Percentiles rank a stretch among this genome's conserved stretches.
Evolutionary conservation across 768 basidiomycete genomes (phyloP).

Genomic region (Psilocybe cyanescens): DNA sequence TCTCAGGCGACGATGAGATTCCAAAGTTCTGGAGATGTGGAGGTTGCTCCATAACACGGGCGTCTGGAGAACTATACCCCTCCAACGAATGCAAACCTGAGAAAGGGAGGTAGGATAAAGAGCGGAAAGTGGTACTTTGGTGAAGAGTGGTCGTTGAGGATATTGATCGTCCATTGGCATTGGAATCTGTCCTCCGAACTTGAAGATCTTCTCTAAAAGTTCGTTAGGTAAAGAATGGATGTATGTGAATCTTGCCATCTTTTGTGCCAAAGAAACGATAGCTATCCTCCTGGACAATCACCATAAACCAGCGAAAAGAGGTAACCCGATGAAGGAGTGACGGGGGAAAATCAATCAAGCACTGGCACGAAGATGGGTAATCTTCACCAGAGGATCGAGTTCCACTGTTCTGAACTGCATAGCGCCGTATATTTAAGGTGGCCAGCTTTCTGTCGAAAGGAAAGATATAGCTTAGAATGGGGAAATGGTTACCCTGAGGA

Average conservation of each 20-base stretch:
- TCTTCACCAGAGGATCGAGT: slow-evolving; percentile 6
- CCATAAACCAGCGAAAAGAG: background rate
- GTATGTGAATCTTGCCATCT: slow-evolving; percentile 11
- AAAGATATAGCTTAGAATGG: slow-evolving; percentile 12
- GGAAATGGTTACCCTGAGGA: slow-evolving; percentile 20
- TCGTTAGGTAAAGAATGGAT: slow-evolving; percentile 29
- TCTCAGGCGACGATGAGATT: slow-evolving; percentile 25
- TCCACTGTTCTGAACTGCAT: slow-evolving; percentile 1
- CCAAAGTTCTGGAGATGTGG: slow-evolving; percentile 25
- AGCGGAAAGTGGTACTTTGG: slow-evolving; percentile 21
- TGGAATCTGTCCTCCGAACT: slow-evolving; percentile 19
- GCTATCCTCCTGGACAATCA: background rate
- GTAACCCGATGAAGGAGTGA: background rate
- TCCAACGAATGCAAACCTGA: slow-evolving; percentile 30
- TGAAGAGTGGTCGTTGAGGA: slow-evolving; percentile 29
- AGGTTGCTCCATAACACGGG: slow-evolving; percentile 27
- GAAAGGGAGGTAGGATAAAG: slow-evolving; percentile 22
- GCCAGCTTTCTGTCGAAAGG: background rate
- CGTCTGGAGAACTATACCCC: slow-evolving; percentile 21
- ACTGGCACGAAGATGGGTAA: slow-evolving; percentile 5
- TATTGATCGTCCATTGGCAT: slow-evolving; percentile 27
- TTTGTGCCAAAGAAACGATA: background rate
- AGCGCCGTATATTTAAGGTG: slow-evolving; percentile 13
- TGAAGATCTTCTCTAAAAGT: slow-evolving; percentile 30
- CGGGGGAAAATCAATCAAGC: background rate